Evolutionary conservation across 2,329 filamentous ascomycete species (phyloP), one percentile per base, ranked within the genome.

Genomic region (Blastomyces percursus): DNA sequence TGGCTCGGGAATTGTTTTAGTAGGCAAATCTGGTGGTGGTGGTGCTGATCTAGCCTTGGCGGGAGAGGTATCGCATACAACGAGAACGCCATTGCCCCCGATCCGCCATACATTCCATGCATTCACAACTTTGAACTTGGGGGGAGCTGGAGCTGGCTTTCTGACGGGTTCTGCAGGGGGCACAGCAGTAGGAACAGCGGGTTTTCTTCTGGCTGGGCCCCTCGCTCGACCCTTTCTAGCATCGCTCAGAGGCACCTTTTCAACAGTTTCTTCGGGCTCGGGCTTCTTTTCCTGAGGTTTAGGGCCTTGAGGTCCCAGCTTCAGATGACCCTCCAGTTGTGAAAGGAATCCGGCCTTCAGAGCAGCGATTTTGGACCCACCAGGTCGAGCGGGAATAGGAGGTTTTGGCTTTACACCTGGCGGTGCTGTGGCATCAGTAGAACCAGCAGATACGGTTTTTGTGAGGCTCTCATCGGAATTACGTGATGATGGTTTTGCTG

Each of bases 261-360:
- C 86, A 64, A 84, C 84, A 64, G 83, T 81, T 40, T 81, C 81
- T 1, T 76, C 76, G 40, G 78, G 75, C 56, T 84, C 82, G 62
- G 85, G 81, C 60, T 86, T 81, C 16, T 80, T 77, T 66, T 92
- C 87, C 70, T 89, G 87, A 67, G 89, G 88, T 78, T 91, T 92
- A 55, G 70, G 70, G 11, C 82, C 84, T 68, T 90, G 86, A n/a
- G 92, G 93, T 0, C 94, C 94, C 44, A 96, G 78, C 71, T 91
- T 87, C 35, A 99, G 80, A 58, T 91, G 88, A 69, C 91, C 92
- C 75, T 97, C 96, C 51, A 99, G 79, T 71, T 97, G 93, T 54
- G 86, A 91, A 82, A 99, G 86, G 75, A 99, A 97, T 2, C 90
- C 91, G 46, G 90, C 90, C 75, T 96, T 91, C 40, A 99, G 79